These are phyloP conservation scores for Trichoderma cornu-damae DNA, from an alignment of 2,329 filamentous ascomycete species.

Conservation along the genomic window DNA sequence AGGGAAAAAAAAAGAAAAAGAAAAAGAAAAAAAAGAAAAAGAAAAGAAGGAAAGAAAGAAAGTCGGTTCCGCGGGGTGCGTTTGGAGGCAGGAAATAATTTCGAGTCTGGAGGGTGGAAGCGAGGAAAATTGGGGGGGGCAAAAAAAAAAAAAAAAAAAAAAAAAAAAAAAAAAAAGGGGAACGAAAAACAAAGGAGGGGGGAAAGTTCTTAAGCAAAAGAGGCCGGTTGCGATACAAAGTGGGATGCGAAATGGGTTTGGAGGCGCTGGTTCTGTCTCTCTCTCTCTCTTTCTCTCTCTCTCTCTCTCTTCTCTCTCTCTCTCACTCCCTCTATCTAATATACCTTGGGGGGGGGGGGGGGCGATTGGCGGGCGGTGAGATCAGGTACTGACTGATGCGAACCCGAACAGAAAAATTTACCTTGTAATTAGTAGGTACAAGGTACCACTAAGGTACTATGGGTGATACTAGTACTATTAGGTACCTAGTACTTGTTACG, in stretches of 20 bases:
- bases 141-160: not conserved
- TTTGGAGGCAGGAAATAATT: conserved; percentile 2
- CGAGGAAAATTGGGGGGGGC: too few relatives aligned
- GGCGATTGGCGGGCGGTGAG: conserved; percentile 17
- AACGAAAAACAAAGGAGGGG: conserved; percentile 7
- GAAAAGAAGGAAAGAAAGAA: not conserved
- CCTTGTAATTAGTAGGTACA: too few relatives aligned
- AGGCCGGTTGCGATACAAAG: conserved; percentile 7
- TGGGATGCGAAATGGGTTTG: conserved; percentile 11
- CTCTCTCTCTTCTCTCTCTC: too few relatives aligned
- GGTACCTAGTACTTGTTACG: too few relatives aligned
- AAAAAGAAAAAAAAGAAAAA: not conserved
- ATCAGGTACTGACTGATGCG: conserved; percentile 17
- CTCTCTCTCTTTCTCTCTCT: too few relatives aligned
- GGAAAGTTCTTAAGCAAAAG: conserved; percentile 4
- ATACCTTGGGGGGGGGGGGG: too few relatives aligned
- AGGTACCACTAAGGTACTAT: too few relatives aligned
- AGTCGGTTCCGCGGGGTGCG: not conserved
- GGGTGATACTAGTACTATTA: too few relatives aligned
- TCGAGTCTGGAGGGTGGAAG: not conserved
- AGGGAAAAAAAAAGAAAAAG: not conserved
- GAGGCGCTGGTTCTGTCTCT: conserved; percentile 6
- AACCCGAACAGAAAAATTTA: conserved; percentile 14
- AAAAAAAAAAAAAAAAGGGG: not conserved
- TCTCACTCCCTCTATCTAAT: too few relatives aligned